Evolutionary conservation across 2,329 filamentous ascomycete genomes (phyloP).

Genomic region (Nemania serpens): DNA sequence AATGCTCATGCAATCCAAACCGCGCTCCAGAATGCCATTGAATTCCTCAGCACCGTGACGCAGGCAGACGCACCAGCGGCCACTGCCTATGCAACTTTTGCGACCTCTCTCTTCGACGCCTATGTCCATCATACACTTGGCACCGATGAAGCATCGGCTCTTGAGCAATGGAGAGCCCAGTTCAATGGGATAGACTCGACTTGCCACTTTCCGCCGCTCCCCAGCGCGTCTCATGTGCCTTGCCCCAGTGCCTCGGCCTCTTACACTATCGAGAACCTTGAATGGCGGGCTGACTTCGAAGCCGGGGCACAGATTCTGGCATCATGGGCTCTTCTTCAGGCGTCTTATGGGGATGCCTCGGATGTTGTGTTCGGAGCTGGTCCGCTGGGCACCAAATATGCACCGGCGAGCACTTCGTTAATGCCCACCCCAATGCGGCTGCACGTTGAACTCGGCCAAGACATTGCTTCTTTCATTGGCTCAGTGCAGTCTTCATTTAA

Average conservation of each 20-base stretch:
- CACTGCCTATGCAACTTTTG: not conserved
- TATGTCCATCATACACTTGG: not conserved
- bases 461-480: not conserved
- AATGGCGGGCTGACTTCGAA: not conserved
- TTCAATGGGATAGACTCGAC: not conserved
- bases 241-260: too few relatives aligned
- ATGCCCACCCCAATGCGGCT: too few relatives aligned
- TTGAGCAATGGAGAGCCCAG: not conserved
- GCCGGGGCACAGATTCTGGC: not conserved
- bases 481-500: not conserved
- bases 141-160: not conserved
- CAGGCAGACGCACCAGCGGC: not conserved
- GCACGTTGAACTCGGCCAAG: not conserved
- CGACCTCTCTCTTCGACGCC: not conserved
- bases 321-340: conserved; percentile 7
- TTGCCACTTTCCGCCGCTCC: not conserved
- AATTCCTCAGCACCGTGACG: not conserved
- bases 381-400: not conserved
- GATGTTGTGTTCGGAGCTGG: conserved; percentile 2
- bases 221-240: too few relatives aligned
- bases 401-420: not conserved
- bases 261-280: too few relatives aligned
- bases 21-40: not conserved
- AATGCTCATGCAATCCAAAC: not conserved
- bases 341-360: not conserved